Evolutionary conservation across 2,329 filamentous ascomycete species (phyloP).

Genomic region (Aureobasidium pullulans): DNA sequence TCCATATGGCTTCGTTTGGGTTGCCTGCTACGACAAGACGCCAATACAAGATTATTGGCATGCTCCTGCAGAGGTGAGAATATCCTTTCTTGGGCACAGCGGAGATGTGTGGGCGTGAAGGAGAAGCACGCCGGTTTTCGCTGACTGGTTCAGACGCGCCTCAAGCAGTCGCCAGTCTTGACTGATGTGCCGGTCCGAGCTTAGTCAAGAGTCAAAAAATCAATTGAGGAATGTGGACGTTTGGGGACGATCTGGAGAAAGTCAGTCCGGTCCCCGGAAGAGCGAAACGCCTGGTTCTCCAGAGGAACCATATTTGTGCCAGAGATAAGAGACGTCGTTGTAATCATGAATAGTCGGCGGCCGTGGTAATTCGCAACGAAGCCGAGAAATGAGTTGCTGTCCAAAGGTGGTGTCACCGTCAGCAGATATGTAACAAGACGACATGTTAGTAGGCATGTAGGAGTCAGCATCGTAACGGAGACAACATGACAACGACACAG

Average conservation of each 20-base stretch:
- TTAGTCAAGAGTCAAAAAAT: slow-evolving; percentile 11
- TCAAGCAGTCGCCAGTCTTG: not conserved
- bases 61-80: not conserved
- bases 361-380: not conserved
- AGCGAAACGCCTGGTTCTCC: slow-evolving; percentile 10
- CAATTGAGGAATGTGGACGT: slow-evolving; percentile 1
- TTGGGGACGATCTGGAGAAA: slow-evolving; percentile 13
- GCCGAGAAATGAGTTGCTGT: not conserved
- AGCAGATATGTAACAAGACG: slow-evolving; percentile 7
- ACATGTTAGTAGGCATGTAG: slow-evolving; percentile 2
- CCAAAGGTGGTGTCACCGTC: slow-evolving; percentile 3
- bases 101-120: slow-evolving; percentile 8
- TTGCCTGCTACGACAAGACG: not conserved
- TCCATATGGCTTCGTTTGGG: not conserved
- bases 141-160: not conserved
- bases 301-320: slow-evolving; percentile 1
- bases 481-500: slow-evolving; percentile 10
- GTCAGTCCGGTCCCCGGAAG: slow-evolving; percentile 1
- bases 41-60: not conserved
- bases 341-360: not conserved
- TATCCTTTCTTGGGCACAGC: not conserved
- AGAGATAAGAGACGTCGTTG: slow-evolving; percentile 1
- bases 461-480: slow-evolving; percentile 11
- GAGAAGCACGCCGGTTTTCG: slow-evolving; percentile 2
- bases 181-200: slow-evolving; percentile 12